Conservation (phyloP, 441 rosid species). For the Aleurites moluccanus region DNA sequence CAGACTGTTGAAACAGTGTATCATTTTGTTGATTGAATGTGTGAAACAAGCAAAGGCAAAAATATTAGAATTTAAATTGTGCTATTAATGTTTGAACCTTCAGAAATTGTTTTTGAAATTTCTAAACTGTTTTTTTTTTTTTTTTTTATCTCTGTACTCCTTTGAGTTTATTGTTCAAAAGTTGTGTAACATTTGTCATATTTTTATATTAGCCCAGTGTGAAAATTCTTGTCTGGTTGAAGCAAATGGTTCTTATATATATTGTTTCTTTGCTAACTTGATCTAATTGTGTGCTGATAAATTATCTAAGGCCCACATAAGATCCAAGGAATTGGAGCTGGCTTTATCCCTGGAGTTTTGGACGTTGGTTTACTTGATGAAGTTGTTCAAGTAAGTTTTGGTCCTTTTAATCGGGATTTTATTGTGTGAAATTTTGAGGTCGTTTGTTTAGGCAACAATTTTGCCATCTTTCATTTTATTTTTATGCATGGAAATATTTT, state of each 20-base stretch:
- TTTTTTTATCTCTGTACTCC: neutral
- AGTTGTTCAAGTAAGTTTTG: slow-evolving; percentile 48
- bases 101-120: neutral
- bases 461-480: neutral
- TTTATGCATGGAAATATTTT: neutral
- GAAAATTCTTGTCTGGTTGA: slow-evolving; percentile 3
- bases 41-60: neutral
- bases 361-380: slow-evolving; percentile 52
- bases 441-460: neutral
- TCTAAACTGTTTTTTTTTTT: no score
- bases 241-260: neutral
- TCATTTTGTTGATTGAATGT: neutral
- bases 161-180: neutral
- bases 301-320: slow-evolving; percentile 51
- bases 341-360: slow-evolving; percentile 61
- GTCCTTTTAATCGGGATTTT: neutral
- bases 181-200: slow-evolving; percentile 1
- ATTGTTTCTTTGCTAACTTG: slow-evolving; percentile 1
- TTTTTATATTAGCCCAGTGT: neutral
- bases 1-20: neutral
- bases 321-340: slow-evolving; percentile 76
- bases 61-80: neutral
- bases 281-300: neutral
- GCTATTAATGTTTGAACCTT: neutral
- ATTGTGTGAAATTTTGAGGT: neutral